Evolutionary conservation across 2,329 filamentous ascomycete species (phyloP).

Genomic region (Pestalotiopsis sp.): DNA sequence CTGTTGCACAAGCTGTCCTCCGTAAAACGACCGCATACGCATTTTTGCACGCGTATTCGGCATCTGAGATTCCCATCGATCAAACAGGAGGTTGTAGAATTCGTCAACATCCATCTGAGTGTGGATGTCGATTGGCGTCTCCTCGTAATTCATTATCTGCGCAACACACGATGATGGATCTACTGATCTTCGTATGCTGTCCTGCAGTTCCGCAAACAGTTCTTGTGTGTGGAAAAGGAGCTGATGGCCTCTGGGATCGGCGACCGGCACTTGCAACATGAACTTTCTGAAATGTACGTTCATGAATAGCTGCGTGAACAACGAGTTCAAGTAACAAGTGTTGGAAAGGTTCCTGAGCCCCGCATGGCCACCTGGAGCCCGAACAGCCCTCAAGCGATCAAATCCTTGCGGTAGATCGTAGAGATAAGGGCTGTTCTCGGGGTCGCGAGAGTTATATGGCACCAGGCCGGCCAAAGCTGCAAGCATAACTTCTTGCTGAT

Average conservation of each 20-base stretch:
- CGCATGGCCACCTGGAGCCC: slow-evolving; percentile 78
- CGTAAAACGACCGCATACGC: slow-evolving; percentile 79
- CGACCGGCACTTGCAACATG: slow-evolving; percentile 66
- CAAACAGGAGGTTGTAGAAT: slow-evolving; percentile 93
- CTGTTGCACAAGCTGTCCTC: slow-evolving; percentile 89
- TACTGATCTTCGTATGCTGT: slow-evolving; percentile 70
- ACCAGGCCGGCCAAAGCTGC: slow-evolving; percentile 49
- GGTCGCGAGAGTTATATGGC: slow-evolving; percentile 43
- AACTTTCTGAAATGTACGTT: slow-evolving; percentile 85
- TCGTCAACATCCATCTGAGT: slow-evolving; percentile 98
- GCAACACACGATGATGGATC: slow-evolving; percentile 73
- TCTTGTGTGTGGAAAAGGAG: slow-evolving; percentile 77
- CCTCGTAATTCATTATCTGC: slow-evolving; percentile 80
- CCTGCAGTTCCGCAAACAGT: slow-evolving; percentile 84
- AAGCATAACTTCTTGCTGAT: slow-evolving; percentile 53
- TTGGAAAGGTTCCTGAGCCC: slow-evolving; percentile 91
- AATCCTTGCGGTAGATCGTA: slow-evolving; percentile 63
- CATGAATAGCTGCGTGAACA: slow-evolving; percentile 95
- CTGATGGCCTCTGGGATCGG: slow-evolving; percentile 58
- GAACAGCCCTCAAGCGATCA: slow-evolving; percentile 67
- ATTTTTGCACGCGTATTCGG: slow-evolving; percentile 66
- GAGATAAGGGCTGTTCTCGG: slow-evolving; percentile 52
- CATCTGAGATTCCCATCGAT: slow-evolving; percentile 86
- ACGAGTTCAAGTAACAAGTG: slow-evolving; percentile 95
- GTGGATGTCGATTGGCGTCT: slow-evolving; percentile 78